phyloP scores from a whole-genome alignment of 2,329 filamentous ascomycete genomes.

The Dothideomycetes sp. region DNA sequence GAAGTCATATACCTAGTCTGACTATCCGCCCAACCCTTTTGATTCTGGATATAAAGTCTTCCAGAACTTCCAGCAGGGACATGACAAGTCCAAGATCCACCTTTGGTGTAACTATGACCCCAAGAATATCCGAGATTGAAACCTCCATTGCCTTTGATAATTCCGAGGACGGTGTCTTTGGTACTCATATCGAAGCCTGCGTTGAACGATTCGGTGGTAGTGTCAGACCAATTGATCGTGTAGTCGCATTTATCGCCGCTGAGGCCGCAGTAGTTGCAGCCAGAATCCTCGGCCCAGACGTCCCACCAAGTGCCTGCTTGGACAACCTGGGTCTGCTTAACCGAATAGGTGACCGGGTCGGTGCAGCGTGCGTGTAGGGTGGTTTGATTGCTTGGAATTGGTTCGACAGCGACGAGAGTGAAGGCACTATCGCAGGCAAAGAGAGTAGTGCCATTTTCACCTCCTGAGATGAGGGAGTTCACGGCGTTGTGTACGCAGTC shows the following conservation, averaged over 20 bases:
- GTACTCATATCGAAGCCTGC: background rate
- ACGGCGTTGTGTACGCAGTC: background rate
- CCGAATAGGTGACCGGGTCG: background rate
- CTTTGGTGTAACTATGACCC: background rate
- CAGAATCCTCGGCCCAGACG: background rate
- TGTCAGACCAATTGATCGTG: background rate
- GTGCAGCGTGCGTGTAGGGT: background rate
- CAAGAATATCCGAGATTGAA: background rate
- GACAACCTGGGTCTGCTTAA: background rate
- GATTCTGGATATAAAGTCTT: background rate
- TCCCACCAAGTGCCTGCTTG: background rate
- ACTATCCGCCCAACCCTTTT: slow-evolving; percentile 1
- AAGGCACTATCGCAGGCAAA: background rate
- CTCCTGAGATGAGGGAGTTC: background rate
- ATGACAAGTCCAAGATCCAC: background rate
- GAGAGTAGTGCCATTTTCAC: background rate
- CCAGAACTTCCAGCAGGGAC: background rate
- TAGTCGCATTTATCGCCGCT: background rate
- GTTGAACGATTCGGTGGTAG: background rate
- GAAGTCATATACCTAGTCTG: background rate
- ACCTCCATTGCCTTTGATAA: background rate
- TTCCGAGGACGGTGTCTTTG: background rate
- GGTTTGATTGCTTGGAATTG: no score
- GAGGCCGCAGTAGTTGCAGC: slow-evolving; percentile 5
- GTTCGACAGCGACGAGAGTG: background rate